A percentile compares a stretch with the other conserved stretches of the same genome.
phyloP scores from a whole-genome alignment of 805 yeast species.

The Metahyphopichia silvanorum region DNA sequence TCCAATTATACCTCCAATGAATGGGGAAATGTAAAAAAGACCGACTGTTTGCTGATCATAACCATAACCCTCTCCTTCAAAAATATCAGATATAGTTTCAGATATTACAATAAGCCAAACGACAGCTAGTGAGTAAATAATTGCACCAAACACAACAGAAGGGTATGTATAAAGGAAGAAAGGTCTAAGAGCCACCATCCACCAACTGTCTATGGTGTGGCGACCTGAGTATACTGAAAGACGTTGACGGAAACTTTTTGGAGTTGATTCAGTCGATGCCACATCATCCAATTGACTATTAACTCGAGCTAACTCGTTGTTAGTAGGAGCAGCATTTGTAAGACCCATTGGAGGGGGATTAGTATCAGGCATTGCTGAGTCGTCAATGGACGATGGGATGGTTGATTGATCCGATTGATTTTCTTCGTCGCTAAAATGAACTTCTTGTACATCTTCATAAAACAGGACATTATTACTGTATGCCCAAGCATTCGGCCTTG shows the following conservation, averaged over 20 bases:
- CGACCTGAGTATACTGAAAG: constrained; percentile 48
- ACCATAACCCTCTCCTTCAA: constrained; percentile 41
- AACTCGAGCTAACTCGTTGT: too few species aligned
- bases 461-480: too few species aligned
- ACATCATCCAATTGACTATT: too few species aligned
- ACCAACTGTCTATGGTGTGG: constrained; percentile 48
- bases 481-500: constrained; percentile 30
- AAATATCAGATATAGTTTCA: constrained; percentile 52
- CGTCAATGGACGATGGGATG: too few species aligned
- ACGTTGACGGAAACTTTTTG: constrained; percentile 24
- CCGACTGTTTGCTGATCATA: constrained; percentile 48
- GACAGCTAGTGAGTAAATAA: constrained; percentile 54
- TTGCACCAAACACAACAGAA: constrained; percentile 46
- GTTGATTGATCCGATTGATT: too few species aligned
- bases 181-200: constrained; percentile 56
- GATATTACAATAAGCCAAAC: constrained; percentile 64
- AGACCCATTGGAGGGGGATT: too few species aligned
- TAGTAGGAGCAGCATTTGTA: too few species aligned
- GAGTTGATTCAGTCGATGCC: constrained; percentile 8
- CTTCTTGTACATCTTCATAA: too few species aligned
- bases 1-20: constrained; percentile 56
- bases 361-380: neutral
- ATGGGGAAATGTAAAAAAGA: constrained; percentile 52
- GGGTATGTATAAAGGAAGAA: constrained; percentile 51
- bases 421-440: too few species aligned